These are phyloP conservation scores for Melanogaster broomeanus DNA, from an alignment of 768 basidiomycete genomes.

Conservation along the genomic window DNA sequence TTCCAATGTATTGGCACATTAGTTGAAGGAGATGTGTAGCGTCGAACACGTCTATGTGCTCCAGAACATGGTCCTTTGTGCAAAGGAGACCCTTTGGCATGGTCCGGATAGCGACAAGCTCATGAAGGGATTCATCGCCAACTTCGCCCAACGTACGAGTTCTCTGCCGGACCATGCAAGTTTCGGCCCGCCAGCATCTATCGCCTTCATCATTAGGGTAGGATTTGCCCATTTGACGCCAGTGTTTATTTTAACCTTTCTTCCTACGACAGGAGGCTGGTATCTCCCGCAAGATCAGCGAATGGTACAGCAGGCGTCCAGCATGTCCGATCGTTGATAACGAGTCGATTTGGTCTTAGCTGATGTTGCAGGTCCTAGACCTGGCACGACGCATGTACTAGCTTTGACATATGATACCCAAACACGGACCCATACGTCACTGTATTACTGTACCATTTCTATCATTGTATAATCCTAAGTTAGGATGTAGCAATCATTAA, in stretches of 20 bases:
- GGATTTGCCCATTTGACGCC: too few relatives aligned
- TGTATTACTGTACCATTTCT: too few relatives aligned
- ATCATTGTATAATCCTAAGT: too few relatives aligned
- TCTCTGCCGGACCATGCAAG: constrained; percentile 1
- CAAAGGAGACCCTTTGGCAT: constrained; percentile 27
- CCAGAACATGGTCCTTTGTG: constrained; percentile 18
- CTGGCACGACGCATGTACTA: not conserved
- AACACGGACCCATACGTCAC: too few relatives aligned
- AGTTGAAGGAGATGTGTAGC: constrained; percentile 21
- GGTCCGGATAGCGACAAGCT: constrained; percentile 2
- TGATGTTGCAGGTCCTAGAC: too few relatives aligned
- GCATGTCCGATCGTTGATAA: not conserved
- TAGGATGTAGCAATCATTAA: too few relatives aligned
- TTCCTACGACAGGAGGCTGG: not conserved
- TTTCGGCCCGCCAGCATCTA: not conserved
- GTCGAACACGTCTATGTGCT: constrained; percentile 31
- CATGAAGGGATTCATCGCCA: constrained; percentile 1
- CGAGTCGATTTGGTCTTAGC: constrained; percentile 3
- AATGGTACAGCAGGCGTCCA: constrained; percentile 2
- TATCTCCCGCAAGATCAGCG: not conserved
- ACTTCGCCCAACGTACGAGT: constrained; percentile 3
- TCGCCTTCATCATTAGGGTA: not conserved
- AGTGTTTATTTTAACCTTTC: too few relatives aligned
- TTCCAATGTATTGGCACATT: constrained; percentile 25
- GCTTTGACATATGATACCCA: not conserved